Base-by-base conservation (phyloP, 805 yeast species). In the Suhomyces pyralidae region DNA sequence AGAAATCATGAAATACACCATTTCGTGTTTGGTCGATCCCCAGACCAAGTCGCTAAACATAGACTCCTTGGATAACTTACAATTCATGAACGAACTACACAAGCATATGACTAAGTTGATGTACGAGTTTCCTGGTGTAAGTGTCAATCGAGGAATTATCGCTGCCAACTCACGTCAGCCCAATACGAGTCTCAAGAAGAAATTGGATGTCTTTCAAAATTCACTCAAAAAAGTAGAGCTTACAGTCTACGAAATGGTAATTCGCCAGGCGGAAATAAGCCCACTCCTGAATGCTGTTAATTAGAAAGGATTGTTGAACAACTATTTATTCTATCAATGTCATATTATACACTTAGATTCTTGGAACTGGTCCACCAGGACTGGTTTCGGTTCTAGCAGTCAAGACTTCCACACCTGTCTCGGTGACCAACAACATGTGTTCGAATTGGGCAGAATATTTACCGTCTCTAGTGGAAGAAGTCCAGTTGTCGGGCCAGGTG, bases 401-500 rank as follows among this genome's bases (percentile, higher is more conserved):
- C 60, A 94, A 79, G 14, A 93, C 85, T 74, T 94, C 99, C 25
- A 84, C 88, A 19, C 99, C 99, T 49, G 84, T 86, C 65, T 92
- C 98, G 7, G 99, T 94, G 40, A 94, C 94, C 53, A 94, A 71
- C 65, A 94, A 64, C 66, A 96, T 93, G 68, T 94, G 97, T 71
- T 94, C 97, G 62, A 94, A 94, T 70, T 94, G 99, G 0, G 99
- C 98, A 61, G 93, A 85, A 55, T 81, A 76, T 64, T 83, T 82
- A 51, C 99, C 99, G 66, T 94, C 99, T 40, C 84, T 84, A 15
- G 99, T 94, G 15, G 83, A 82, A 1, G 96, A 83, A 5, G 99
- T 94, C 99, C 99, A 94, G 69, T 90, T 88, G 69, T 94, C 99
- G 2, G 99, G 99, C 99, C 99, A 94, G 52, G 84, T 77, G 54